Percentiles rank a stretch among this genome's conserved stretches.
Evolutionary conservation across 2,329 filamentous ascomycete genomes (phyloP).

Genomic region (Sporothrix euskadiensis): DNA sequence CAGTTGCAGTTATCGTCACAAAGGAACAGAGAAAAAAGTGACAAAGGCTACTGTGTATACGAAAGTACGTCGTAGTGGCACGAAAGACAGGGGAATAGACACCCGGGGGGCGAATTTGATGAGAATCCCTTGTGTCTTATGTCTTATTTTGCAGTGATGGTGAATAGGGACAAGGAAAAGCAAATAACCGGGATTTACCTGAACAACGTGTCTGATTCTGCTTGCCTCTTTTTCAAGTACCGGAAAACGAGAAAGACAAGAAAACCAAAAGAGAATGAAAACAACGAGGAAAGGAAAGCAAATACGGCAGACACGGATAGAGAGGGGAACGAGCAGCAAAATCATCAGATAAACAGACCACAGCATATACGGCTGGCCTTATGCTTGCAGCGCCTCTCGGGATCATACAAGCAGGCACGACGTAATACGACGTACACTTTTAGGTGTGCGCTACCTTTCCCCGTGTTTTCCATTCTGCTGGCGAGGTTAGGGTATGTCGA

Average conservation of each 20-base stretch:
- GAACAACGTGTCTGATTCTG: background rate
- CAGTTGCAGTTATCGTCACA: background rate
- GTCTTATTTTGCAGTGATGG: background rate
- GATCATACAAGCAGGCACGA: background rate
- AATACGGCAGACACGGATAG: background rate
- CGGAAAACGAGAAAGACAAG: background rate
- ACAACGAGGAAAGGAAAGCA: background rate
- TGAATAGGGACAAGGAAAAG: slow-evolving; percentile 5
- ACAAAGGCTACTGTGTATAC: background rate
- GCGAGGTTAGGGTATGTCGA: background rate
- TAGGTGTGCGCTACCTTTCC: background rate
- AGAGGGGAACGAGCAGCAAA: background rate
- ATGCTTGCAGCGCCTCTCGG: background rate
- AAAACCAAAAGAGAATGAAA: background rate
- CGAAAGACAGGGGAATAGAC: slow-evolving; percentile 4
- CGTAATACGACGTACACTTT: background rate
- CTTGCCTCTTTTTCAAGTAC: background rate
- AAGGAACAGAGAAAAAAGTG: slow-evolving; percentile 7
- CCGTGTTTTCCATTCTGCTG: slow-evolving; percentile 10
- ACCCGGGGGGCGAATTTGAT: slow-evolving; percentile 2
- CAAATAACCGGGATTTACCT: slow-evolving; percentile 10
- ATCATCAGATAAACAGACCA: slow-evolving; percentile 20
- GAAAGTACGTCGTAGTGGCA: background rate
- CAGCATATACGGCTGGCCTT: background rate
- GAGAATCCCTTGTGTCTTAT: background rate